A percentile compares a stretch with the other conserved stretches of the same genome.
phyloP scores from a whole-genome alignment of 2,329 filamentous ascomycete genomes.

The Neodidymelliopsis sp. region DNA sequence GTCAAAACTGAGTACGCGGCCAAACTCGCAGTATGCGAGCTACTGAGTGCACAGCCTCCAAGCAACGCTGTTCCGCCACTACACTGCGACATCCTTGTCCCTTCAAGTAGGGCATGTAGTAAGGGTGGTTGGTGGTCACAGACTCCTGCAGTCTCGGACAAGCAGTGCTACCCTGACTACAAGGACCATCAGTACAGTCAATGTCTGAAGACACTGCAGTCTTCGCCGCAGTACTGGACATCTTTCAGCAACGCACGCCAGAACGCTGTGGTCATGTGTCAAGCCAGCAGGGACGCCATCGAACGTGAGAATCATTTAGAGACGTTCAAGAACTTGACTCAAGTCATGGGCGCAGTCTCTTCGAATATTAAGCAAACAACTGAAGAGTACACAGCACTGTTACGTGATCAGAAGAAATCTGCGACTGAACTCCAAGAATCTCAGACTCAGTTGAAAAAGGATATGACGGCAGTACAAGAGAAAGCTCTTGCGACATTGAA shows the following conservation, averaged over 20 bases:
- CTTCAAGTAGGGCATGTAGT: conserved; percentile 44
- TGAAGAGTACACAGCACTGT: conserved; percentile 33
- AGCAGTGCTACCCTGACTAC: conserved; percentile 45
- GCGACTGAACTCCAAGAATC: conserved; percentile 29
- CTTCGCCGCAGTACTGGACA: conserved; percentile 66
- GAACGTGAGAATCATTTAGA: conserved; percentile 59
- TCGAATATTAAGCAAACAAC: conserved; percentile 30
- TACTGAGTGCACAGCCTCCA: conserved; percentile 55
- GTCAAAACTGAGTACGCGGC: conserved; percentile 66
- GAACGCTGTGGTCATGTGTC: conserved; percentile 68
- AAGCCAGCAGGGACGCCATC: conserved; percentile 64
- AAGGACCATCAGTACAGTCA: conserved; percentile 51
- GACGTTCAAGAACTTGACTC: conserved; percentile 43
- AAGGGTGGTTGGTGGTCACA: conserved; percentile 36
- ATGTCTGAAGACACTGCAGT: conserved; percentile 63
- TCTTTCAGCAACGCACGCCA: conserved; percentile 70
- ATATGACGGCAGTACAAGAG: conserved; percentile 28
- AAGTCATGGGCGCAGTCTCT: conserved; percentile 34
- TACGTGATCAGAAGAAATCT: conserved; percentile 35
- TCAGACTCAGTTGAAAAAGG: conserved; percentile 27
- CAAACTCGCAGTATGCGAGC: conserved; percentile 69
- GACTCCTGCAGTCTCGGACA: conserved; percentile 20
- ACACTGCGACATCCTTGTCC: conserved; percentile 60
- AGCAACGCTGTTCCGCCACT: conserved; percentile 57
- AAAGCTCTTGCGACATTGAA: conserved; percentile 29